phyloP scores from a whole-genome alignment of 2,329 filamentous ascomycete species.

The Penicillium palitans region DNA sequence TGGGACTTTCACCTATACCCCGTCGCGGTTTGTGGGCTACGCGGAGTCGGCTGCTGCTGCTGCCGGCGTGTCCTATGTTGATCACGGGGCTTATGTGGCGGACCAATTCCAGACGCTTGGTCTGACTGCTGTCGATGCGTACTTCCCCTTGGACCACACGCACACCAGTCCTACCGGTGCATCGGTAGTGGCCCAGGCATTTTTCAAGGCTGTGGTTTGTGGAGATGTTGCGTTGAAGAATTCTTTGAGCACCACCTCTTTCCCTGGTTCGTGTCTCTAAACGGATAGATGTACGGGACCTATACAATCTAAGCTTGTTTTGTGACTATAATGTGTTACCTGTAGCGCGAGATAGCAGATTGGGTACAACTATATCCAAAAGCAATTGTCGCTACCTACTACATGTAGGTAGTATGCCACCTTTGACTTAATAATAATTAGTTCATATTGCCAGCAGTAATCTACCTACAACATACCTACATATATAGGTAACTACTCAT shows the following conservation, averaged over 20 bases:
- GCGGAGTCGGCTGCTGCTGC: slow-evolving; percentile 49
- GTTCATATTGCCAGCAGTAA: too few species aligned
- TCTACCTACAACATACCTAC: too few species aligned
- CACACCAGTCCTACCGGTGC: slow-evolving; percentile 61
- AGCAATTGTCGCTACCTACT: too few species aligned
- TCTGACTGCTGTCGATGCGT: slow-evolving; percentile 50
- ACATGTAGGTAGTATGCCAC: too few species aligned
- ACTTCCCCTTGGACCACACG: slow-evolving; percentile 63
- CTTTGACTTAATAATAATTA: too few species aligned
- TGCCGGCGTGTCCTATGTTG: slow-evolving; percentile 56
- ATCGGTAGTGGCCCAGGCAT: slow-evolving; percentile 56
- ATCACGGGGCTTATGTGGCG: slow-evolving; percentile 61
- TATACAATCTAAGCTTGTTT: background rate
- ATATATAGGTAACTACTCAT: too few species aligned
- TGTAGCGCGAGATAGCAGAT: background rate
- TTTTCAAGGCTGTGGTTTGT: slow-evolving; percentile 59
- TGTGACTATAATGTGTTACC: background rate
- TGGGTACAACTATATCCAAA: background rate
- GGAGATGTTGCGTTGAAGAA: slow-evolving; percentile 46
- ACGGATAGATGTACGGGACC: background rate
- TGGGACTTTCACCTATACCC: slow-evolving; percentile 51
- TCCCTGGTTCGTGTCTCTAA: slow-evolving; percentile 33
- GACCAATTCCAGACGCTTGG: slow-evolving; percentile 56
- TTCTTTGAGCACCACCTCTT: slow-evolving; percentile 34
- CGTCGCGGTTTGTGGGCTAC: slow-evolving; percentile 59